Evolutionary conservation across 2,329 filamentous ascomycete genomes (phyloP), one percentile per base, ranked within the genome.

Genomic region (Xylaria polymorpha): DNA sequence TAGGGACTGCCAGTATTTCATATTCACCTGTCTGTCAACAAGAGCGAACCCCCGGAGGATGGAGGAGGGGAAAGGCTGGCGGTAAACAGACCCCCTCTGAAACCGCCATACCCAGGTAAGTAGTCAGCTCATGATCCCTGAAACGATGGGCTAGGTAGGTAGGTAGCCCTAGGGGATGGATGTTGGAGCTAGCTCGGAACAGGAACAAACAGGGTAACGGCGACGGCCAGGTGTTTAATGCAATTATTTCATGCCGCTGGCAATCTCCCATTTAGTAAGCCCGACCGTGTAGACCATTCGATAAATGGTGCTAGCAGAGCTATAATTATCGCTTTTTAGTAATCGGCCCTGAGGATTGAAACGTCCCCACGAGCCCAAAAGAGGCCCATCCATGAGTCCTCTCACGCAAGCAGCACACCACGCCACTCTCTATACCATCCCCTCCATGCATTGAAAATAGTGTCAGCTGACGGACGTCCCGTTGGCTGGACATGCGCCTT

Each of bases 261-360:
- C 57, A 66, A 44, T 20, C 9, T 18, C 35, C 43, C 9, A 66
- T 66, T 69, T 70, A 70, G 68, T 70, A 70, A 70, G 68, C 68
- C 51, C 41, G 15, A 44, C 22, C 4, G 59, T 29, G 29, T 12
- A 53, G 39, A 57, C 65, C 61, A 65, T 65, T 59, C 57, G 61
- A 65, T 44, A 66, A 43, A 61, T 43, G 46, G 64, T 67, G 60
- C 64, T 69, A 65, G 58, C 22, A 15, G 43, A 66, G 61, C 68
- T 68, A 68, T 68, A 62, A 68, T 68, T 68, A 70, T 55, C 68
- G 10, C 35, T 46, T 60, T 63, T 68, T 66, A 70, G 65, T 70
- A 70, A 70, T 68, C 68, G 53, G 53, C 15, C n/a, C 32, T 14
- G 18, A 12, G 39, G 22, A 57, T 64, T 57, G 29, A 58, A 39